Conservation (phyloP, 768 basidiomycete genomes). For the Trametes cingulata region DNA sequence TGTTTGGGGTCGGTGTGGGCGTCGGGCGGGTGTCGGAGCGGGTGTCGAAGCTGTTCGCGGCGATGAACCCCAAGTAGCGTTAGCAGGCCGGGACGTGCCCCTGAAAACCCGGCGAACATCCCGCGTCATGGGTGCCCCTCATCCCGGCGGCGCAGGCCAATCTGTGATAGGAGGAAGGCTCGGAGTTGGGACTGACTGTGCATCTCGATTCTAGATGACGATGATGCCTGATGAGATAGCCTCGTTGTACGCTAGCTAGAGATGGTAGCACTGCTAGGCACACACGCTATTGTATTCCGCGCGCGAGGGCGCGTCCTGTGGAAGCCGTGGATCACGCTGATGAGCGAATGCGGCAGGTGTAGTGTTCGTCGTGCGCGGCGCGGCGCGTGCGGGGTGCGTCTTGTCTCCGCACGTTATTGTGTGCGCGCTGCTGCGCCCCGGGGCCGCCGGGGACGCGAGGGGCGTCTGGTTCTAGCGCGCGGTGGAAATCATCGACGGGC, state of each 20-base stretch:
- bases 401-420: constrained; percentile 13
- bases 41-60: constrained; percentile 30
- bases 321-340: constrained; percentile 8
- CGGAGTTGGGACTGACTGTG: not conserved
- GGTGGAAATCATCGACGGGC: not conserved
- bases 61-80: constrained; percentile 21
- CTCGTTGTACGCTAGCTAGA: constrained; percentile 13
- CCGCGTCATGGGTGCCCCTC: not conserved
- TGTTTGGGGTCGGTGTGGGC: constrained; percentile 65
- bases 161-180: constrained; percentile 4
- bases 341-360: constrained; percentile 14
- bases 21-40: constrained; percentile 42
- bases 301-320: not conserved
- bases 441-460: not conserved
- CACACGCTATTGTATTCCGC: constrained; percentile 13
- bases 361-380: constrained; percentile 1
- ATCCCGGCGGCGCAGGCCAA: not conserved
- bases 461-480: constrained; percentile 12
- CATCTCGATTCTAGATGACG: too few species aligned
- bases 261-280: constrained; percentile 6
- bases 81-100: not conserved
- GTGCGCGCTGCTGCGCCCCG: not conserved
- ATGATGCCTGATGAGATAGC: not conserved
- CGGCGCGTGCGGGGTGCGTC: not conserved
- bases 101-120: not conserved